phyloP scores from a whole-genome alignment of 2,329 filamentous ascomycete genomes.

The Didymella pinodella region DNA sequence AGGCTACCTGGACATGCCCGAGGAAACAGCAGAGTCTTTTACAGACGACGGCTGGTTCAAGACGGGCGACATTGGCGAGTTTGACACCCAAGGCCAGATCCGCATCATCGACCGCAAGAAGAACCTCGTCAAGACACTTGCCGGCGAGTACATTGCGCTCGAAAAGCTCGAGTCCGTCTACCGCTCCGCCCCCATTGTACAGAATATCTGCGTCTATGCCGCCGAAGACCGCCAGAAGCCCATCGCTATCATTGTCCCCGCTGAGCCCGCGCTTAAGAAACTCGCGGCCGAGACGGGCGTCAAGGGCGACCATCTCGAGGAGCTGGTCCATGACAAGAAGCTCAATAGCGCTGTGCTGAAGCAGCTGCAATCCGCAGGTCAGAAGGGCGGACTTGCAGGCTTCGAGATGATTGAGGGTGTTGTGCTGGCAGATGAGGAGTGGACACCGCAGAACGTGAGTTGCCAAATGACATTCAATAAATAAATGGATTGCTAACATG shows the following conservation, averaged over 20 bases:
- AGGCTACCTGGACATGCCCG: constrained; percentile 84
- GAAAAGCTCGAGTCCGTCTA: constrained; percentile 95
- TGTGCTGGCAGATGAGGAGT: constrained; percentile 83
- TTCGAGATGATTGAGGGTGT: constrained; percentile 81
- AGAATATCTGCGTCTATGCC: constrained; percentile 88
- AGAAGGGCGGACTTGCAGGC: constrained; percentile 69
- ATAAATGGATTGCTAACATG: not conserved
- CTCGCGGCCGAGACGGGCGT: constrained; percentile 67
- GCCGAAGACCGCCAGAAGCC: constrained; percentile 77
- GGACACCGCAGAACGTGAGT: constrained; percentile 83
- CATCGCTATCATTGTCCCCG: constrained; percentile 78
- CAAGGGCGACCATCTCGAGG: constrained; percentile 68
- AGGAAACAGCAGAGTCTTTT: constrained; percentile 80
- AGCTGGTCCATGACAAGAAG: constrained; percentile 73
- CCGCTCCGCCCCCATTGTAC: constrained; percentile 77
- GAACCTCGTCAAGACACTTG: constrained; percentile 95
- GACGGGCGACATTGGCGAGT: constrained; percentile 94
- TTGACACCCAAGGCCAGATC: constrained; percentile 79
- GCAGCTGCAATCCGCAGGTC: constrained; percentile 71
- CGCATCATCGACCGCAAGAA: constrained; percentile 95
- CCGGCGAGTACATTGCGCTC: constrained; percentile 95
- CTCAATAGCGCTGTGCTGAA: constrained; percentile 71
- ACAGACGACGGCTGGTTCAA: constrained; percentile 94
- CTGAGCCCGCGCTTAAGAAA: constrained; percentile 64
- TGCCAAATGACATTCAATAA: not conserved